phyloP scores from a whole-genome alignment of 2,329 filamentous ascomycete species.

The Sporothrix sp. region DNA sequence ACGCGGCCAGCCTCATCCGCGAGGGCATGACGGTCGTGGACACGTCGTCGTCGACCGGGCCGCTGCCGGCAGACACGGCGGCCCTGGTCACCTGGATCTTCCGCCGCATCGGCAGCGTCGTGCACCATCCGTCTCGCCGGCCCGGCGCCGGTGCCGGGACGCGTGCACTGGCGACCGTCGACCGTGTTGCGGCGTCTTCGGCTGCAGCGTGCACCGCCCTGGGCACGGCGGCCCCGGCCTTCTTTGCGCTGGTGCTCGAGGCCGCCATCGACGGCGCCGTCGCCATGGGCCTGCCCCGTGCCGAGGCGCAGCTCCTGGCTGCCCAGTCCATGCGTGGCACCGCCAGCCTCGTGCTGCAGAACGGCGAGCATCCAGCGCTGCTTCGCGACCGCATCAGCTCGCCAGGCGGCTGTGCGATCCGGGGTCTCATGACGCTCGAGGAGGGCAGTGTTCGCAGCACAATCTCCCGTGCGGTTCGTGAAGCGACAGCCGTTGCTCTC shows the following conservation, averaged over 20 bases:
- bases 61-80: slow-evolving; percentile 43
- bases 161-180: slow-evolving; percentile 46
- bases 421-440: slow-evolving; percentile 62
- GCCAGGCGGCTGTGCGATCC: slow-evolving; percentile 69
- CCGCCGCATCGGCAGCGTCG: slow-evolving; percentile 58
- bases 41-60: slow-evolving; percentile 35
- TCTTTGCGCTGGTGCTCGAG: slow-evolving; percentile 67
- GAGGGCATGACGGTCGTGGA: slow-evolving; percentile 78
- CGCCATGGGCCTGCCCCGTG: slow-evolving; percentile 65
- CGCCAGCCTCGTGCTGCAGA: slow-evolving; percentile 53
- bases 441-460: slow-evolving; percentile 60
- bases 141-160: background rate
- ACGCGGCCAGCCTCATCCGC: slow-evolving; percentile 68
- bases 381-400: slow-evolving; percentile 68
- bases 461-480: slow-evolving; percentile 57
- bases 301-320: slow-evolving; percentile 66
- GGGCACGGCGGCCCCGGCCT: slow-evolving; percentile 65
- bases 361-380: slow-evolving; percentile 64
- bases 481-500: slow-evolving; percentile 56
- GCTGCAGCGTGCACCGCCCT: slow-evolving; percentile 65
- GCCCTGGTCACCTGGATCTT: slow-evolving; percentile 67
- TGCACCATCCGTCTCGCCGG: slow-evolving; percentile 10
- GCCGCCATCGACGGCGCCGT: slow-evolving; percentile 68
- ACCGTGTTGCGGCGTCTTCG: slow-evolving; percentile 31
- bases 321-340: slow-evolving; percentile 70